phyloP scores from a whole-genome alignment of 179 eudicot genomes.

The Spergularia azorica region DNA sequence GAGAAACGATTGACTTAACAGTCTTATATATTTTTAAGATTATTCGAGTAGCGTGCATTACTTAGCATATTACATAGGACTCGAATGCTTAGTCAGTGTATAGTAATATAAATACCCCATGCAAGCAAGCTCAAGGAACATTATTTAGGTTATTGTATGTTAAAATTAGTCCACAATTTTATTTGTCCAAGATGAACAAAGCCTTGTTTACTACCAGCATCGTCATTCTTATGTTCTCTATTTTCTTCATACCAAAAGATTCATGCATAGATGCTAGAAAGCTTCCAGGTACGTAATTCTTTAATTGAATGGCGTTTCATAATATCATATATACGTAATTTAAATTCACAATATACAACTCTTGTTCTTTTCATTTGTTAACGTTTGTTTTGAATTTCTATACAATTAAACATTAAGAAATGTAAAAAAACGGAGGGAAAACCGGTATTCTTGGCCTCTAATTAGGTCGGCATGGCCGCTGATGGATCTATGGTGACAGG shows the following conservation, averaged over 20 bases:
- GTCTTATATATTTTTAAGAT: not conserved
- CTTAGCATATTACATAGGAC: not conserved
- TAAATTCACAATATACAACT: no score
- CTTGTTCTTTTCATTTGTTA: no score
- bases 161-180: no score
- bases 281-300: conserved; percentile 9
- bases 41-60: conserved; percentile 6
- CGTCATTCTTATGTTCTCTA: not conserved
- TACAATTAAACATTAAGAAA: no score
- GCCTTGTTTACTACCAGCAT: not conserved
- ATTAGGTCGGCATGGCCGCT: no score
- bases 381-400: no score
- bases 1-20: not conserved
- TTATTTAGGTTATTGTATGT: not conserved
- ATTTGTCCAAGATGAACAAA: not conserved
- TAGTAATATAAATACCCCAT: conserved; percentile 15
- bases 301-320: not conserved
- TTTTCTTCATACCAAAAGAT: not conserved
- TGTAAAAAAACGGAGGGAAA: no score
- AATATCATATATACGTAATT: no score
- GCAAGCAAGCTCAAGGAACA: not conserved
- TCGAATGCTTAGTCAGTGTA: not conserved
- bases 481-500: not conserved
- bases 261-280: conserved; percentile 11
- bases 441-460: no score